phyloP scores from a whole-genome alignment of 2,329 filamentous ascomycete species.

The Nemania serpens region DNA sequence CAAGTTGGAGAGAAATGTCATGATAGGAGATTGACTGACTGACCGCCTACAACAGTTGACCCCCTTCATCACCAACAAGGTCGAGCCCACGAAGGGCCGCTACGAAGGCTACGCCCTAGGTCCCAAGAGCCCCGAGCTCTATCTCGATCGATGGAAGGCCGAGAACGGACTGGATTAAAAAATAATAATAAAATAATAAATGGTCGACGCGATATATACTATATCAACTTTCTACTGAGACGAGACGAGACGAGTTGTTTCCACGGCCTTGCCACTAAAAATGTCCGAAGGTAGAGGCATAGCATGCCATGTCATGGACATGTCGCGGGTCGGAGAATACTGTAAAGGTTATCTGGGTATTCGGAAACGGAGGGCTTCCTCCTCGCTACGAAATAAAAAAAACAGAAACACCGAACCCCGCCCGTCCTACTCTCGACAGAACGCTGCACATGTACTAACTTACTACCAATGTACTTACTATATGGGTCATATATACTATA shows the following conservation, averaged over 20 bases:
- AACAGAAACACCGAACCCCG: neutral
- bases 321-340: neutral
- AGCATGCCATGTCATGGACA: neutral
- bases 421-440: neutral
- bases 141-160: conserved; percentile 68
- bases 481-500: conserved; percentile 4
- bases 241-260: neutral
- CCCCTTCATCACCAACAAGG: conserved; percentile 72
- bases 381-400: neutral
- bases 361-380: neutral
- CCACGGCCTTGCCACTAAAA: too few relatives aligned
- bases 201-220: too few relatives aligned
- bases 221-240: too few relatives aligned
- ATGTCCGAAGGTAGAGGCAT: neutral
- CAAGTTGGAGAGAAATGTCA: neutral
- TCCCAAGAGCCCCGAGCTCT: conserved; percentile 64
- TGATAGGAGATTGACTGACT: neutral
- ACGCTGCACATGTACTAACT: conserved; percentile 3
- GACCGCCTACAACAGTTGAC: conserved; percentile 62
- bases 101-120: conserved; percentile 59
- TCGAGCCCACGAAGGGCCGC: conserved; percentile 57
- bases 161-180: conserved; percentile 66
- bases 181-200: neutral
- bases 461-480: neutral
- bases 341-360: neutral